A percentile compares a stretch with the other conserved stretches of the same genome.
Evolutionary conservation across 495 filamentous ascomycete species (phyloP).

Genomic region (Oidiodendron maius): DNA sequence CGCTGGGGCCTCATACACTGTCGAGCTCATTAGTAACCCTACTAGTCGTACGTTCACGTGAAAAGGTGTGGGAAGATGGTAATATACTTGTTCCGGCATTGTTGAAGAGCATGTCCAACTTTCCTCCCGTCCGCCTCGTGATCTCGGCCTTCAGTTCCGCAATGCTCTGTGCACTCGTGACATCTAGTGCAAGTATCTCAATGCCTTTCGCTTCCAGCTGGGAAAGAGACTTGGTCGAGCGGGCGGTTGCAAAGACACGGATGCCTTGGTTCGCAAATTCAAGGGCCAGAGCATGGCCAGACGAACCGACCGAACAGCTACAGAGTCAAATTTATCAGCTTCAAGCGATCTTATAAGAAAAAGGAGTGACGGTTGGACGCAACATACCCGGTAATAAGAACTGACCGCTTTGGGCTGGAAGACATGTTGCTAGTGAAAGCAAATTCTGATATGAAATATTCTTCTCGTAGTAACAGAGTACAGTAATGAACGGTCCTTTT

Average conservation of each 20-base stretch:
- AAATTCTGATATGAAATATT: not conserved
- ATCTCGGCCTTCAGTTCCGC: conserved; percentile 37
- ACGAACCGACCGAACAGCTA: conserved; percentile 3
- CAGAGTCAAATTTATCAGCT: conserved; percentile 1
- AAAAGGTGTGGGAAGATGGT: not conserved
- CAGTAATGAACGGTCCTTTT: not conserved
- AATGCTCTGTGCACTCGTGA: conserved; percentile 44
- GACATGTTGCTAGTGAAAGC: conserved; percentile 1
- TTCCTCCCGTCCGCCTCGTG: conserved; percentile 42
- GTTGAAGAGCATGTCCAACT: conserved; percentile 57
- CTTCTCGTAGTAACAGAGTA: not conserved
- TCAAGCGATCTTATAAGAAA: not conserved
- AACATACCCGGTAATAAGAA: conserved; percentile 6
- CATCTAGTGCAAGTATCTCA: conserved; percentile 39
- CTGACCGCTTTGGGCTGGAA: not conserved
- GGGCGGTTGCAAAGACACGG: conserved; percentile 46
- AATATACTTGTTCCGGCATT: conserved; percentile 41
- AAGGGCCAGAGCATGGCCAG: conserved; percentile 7
- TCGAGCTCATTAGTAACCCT: not conserved
- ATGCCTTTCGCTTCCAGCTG: conserved; percentile 39
- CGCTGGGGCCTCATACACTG: conserved; percentile 8
- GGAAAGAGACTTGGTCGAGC: conserved; percentile 35
- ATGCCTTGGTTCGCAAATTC: conserved; percentile 5
- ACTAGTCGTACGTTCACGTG: not conserved
- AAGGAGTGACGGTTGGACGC: not conserved